Conservation (phyloP, 768 basidiomycete genomes). For the Favolaschia claudopus region DNA sequence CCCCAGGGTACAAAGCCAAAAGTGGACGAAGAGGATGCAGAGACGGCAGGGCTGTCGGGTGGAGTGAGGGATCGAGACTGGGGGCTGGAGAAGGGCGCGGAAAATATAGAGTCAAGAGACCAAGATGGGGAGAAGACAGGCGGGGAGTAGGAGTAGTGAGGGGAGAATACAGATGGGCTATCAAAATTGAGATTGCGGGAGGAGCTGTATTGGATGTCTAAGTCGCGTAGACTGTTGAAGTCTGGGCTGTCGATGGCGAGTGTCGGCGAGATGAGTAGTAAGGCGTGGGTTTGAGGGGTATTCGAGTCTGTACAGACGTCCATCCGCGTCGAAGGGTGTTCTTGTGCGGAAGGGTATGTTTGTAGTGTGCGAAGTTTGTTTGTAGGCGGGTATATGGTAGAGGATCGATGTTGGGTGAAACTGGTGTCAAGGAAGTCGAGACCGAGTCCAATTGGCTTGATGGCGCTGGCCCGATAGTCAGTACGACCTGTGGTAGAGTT, state of each 20-base stretch:
- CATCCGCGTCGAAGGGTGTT: too few relatives aligned
- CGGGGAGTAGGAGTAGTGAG: conserved; percentile 7
- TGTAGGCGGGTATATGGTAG: too few relatives aligned
- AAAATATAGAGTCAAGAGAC: conserved; percentile 15
- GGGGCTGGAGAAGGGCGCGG: conserved; percentile 2
- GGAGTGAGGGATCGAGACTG: neutral
- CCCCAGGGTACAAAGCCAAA: neutral
- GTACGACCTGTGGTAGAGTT: too few relatives aligned
- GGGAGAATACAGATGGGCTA: neutral
- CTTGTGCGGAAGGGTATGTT: too few relatives aligned
- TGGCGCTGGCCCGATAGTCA: too few relatives aligned
- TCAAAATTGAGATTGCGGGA: conserved; percentile 10
- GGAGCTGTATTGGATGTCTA: conserved; percentile 16
- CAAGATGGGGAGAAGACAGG: conserved; percentile 8
- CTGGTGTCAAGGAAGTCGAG: too few relatives aligned
- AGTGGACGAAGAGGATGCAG: conserved; percentile 8
- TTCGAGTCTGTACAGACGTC: neutral
- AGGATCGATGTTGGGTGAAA: too few relatives aligned
- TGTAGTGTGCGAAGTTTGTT: too few relatives aligned
- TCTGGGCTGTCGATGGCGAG: neutral
- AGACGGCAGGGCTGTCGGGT: conserved; percentile 1
- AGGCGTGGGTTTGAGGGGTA: neutral
- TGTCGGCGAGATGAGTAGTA: neutral
- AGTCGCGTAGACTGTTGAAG: conserved; percentile 20
- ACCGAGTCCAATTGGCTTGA: too few relatives aligned